Percentiles rank a stretch among this genome's conserved stretches.
Evolutionary conservation across 345 rosid genomes (phyloP).

Genomic region (Citrus trifoliata): DNA sequence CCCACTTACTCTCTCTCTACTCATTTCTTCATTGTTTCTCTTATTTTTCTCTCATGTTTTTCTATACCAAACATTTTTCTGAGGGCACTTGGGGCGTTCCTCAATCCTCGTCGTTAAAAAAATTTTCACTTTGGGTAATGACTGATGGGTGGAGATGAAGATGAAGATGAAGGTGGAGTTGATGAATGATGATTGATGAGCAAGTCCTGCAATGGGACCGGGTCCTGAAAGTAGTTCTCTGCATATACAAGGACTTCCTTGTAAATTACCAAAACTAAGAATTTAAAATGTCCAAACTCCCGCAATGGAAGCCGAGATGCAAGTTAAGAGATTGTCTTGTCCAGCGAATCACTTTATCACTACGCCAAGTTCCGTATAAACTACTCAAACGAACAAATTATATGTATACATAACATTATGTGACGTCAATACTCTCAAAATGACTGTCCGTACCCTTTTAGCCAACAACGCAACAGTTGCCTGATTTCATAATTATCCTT

Average conservation of each 20-base stretch:
- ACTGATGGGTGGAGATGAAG: too few relatives aligned
- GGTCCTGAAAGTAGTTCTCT: neutral
- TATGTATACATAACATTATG: too few relatives aligned
- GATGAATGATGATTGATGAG: too few relatives aligned
- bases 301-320: neutral
- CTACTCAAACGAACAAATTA: neutral
- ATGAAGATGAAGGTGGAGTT: too few relatives aligned
- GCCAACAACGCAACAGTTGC: neutral
- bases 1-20: too few relatives aligned
- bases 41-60: too few relatives aligned
- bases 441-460: neutral
- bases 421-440: neutral
- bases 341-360: neutral
- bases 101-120: too few relatives aligned
- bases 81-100: too few relatives aligned
- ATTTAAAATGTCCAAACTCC: neutral
- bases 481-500: neutral
- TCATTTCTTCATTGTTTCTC: too few relatives aligned
- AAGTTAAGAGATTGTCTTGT: neutral
- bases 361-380: neutral
- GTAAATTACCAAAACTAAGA: neutral
- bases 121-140: neutral
- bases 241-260: neutral
- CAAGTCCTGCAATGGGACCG: neutral
- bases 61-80: too few relatives aligned